phyloP scores from a whole-genome alignment of 306 rosid species.

The Rosa chinensis region DNA sequence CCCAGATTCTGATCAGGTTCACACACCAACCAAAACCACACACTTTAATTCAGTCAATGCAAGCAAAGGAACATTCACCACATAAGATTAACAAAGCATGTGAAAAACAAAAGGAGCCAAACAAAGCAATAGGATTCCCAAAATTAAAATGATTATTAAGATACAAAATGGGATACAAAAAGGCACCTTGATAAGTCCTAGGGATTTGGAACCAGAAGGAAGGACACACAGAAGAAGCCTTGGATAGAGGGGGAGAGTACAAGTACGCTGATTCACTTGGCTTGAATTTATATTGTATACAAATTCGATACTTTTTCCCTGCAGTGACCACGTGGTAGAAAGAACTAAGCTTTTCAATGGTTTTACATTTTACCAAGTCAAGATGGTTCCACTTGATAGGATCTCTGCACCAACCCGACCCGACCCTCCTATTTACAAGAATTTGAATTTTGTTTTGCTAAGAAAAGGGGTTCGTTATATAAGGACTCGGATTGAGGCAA shows the following conservation, averaged over 20 bases:
- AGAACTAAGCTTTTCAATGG: neutral
- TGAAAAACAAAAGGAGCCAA: neutral
- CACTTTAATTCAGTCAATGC: neutral
- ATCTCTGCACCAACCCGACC: neutral
- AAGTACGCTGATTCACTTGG: neutral
- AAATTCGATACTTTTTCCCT: neutral
- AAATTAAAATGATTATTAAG: neutral
- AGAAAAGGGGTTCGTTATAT: too few relatives aligned
- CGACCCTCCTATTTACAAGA: neutral
- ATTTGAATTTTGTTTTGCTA: too few relatives aligned
- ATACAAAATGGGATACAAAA: neutral
- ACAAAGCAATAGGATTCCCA: neutral
- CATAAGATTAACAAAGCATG: neutral
- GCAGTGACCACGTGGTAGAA: neutral
- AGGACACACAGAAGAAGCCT: neutral
- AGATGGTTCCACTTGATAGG: neutral
- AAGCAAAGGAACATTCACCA: neutral
- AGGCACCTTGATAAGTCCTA: neutral
- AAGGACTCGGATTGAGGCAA: too few relatives aligned
- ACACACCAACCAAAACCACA: neutral
- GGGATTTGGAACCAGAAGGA: constrained; percentile 3
- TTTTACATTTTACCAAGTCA: neutral
- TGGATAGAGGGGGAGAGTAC: neutral
- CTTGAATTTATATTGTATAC: neutral
- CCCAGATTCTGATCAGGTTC: neutral